Base-by-base conservation (phyloP, 1,139 yeast genomes). In the Zygoascus hellenicus region DNA sequence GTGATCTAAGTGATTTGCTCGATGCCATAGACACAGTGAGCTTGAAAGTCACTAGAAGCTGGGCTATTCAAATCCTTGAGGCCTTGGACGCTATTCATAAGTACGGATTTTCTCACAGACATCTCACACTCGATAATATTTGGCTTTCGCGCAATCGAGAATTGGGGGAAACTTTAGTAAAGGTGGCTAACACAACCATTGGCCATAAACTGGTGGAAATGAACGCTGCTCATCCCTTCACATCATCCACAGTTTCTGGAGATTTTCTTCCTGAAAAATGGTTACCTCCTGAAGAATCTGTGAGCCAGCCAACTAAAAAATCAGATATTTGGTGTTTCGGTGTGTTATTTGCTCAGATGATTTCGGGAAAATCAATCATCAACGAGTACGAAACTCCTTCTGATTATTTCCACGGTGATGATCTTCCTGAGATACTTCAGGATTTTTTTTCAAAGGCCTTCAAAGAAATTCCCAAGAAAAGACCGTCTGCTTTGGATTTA, bases 261-360 rank as follows among this genome's bases (percentile, higher is more conserved):
- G 40, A 61, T 2, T 57, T 57, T 0, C 50, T 52, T n/a, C 55
- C 58, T 9, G 51, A 54, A 13, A 47, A 52, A 15, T 89, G 96
- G 97, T 67, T 66, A 9, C 92, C 96, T 0, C 96, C 97, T 0
- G 97, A 89, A 60, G 59, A 65, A 5, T 69, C 63, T 9, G 43
- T 26, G 28, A 15, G 53, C 6, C 62, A 61, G 38, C 82, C 83
- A 9, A 85, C 83, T 49, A 71, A 87, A 39, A 87, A 88, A 60
- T 81, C 96, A 0, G 98, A 94, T 66, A 83, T 94, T 5, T 92
- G 97, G 96, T 85, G 86, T 57, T 68, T 90, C 43, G 98, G 97
- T 2, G 87, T 86, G 0, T 65, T 86, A 4, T 82, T 92, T 57
- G 69, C 86, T 26, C 79, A 86, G 52, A 74, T 88, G 58, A 77